phyloP scores from a whole-genome alignment of 495 filamentous ascomycete species.

The Aspergillus baeticus region DNA sequence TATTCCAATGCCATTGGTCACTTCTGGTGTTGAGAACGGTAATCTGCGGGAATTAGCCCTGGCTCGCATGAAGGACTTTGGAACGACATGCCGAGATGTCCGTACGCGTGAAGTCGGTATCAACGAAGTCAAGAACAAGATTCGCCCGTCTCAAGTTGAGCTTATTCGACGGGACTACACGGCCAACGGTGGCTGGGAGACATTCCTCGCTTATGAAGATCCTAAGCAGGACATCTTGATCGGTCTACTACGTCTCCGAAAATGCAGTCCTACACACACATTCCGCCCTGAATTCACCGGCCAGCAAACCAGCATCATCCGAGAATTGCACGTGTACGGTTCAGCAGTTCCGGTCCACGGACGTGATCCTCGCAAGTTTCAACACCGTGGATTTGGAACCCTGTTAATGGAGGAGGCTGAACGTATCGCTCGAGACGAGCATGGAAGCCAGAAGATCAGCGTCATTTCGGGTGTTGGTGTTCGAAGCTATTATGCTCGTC shows the following conservation, averaged over 20 bases:
- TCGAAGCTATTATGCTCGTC: constrained; percentile 85
- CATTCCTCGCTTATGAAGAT: constrained; percentile 96
- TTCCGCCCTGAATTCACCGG: constrained; percentile 84
- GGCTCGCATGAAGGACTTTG: constrained; percentile 97
- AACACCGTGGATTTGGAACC: constrained; percentile 97
- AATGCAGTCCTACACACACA: constrained; percentile 85
- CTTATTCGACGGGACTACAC: constrained; percentile 93
- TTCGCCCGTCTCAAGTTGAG: constrained; percentile 93
- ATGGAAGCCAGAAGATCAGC: constrained; percentile 88
- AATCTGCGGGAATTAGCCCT: constrained; percentile 92
- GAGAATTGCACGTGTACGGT: constrained; percentile 95
- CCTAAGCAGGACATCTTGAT: constrained; percentile 98
- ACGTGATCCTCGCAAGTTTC: constrained; percentile 90
- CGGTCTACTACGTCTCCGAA: constrained; percentile 82
- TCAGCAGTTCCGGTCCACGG: constrained; percentile 93
- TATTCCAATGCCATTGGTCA: constrained; percentile 98
- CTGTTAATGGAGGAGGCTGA: constrained; percentile 98
- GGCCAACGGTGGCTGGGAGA: constrained; percentile 97
- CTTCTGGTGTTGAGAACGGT: constrained; percentile 94
- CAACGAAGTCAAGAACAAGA: constrained; percentile 98
- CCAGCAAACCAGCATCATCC: constrained; percentile 86
- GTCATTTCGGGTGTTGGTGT: constrained; percentile 96
- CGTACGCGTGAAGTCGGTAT: constrained; percentile 95
- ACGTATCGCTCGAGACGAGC: constrained; percentile 88
- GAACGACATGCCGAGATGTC: constrained; percentile 96